phyloP scores from a whole-genome alignment of 2,329 filamentous ascomycete genomes.

The Clarireedia paspali region DNA sequence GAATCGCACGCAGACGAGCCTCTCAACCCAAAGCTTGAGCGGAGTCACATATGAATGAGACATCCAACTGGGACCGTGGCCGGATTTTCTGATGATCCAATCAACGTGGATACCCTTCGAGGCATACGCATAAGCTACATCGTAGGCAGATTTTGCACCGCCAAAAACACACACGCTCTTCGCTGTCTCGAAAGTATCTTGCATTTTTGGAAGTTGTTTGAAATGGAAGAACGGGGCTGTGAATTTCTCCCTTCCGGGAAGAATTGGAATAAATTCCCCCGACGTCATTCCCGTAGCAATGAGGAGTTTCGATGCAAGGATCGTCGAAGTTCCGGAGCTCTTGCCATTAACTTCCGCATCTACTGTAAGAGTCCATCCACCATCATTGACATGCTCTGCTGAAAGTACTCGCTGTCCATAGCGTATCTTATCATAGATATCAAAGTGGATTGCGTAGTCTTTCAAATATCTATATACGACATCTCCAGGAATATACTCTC shows the following conservation, averaged over 20 bases:
- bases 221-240: conserved; percentile 42
- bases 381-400: conserved; percentile 35
- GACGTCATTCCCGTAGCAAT: conserved; percentile 50
- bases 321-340: neutral
- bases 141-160: conserved; percentile 57
- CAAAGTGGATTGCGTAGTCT: conserved; percentile 46
- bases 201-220: conserved; percentile 37
- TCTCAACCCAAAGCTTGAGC: conserved; percentile 60
- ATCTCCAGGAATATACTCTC: conserved; percentile 51
- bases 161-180: conserved; percentile 49
- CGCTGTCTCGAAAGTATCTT: conserved; percentile 34
- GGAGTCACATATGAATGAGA: conserved; percentile 56
- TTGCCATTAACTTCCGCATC: neutral
- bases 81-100: conserved; percentile 50
- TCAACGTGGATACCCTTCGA: conserved; percentile 47
- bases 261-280: conserved; percentile 38
- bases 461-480: conserved; percentile 50
- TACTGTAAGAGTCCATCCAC: conserved; percentile 37
- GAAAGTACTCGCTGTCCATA: conserved; percentile 41
- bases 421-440: conserved; percentile 39
- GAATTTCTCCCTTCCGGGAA: conserved; percentile 40
- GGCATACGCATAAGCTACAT: conserved; percentile 56
- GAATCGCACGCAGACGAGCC: conserved; percentile 57
- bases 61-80: conserved; percentile 53
- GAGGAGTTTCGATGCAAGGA: conserved; percentile 41